phyloP scores from a whole-genome alignment of 2,329 filamentous ascomycete species.

The Endothia cerciana region DNA sequence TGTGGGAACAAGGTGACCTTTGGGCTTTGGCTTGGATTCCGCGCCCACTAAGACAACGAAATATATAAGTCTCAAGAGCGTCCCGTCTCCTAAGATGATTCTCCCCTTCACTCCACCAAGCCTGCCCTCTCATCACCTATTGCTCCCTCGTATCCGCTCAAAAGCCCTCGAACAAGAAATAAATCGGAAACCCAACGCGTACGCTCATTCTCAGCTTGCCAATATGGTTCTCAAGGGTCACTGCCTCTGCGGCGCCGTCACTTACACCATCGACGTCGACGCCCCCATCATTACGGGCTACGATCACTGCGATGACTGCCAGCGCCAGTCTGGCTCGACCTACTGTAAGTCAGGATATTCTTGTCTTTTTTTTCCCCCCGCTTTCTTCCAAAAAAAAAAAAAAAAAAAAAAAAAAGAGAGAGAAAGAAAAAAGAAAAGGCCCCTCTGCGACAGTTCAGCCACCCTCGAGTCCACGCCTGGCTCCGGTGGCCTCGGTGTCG shows the following conservation, averaged over 20 bases:
- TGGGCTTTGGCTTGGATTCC: background rate
- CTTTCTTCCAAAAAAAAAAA: background rate
- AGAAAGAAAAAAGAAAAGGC: no score
- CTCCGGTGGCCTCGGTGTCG: conserved; percentile 12
- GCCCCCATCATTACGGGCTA: conserved; percentile 61
- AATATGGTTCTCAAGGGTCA: conserved; percentile 70
- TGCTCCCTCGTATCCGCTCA: background rate
- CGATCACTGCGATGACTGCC: conserved; percentile 75
- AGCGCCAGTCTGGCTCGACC: conserved; percentile 70
- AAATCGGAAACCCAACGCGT: background rate
- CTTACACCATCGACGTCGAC: conserved; percentile 64
- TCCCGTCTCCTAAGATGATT: background rate
- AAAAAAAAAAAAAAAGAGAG: no score
- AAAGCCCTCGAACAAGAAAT: background rate
- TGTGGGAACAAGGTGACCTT: background rate
- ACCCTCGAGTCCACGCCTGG: background rate
- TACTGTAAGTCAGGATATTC: conserved; percentile 56
- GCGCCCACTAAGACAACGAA: background rate
- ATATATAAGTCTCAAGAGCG: background rate
- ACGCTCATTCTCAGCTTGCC: conserved; percentile 29
- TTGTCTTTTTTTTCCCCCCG: background rate
- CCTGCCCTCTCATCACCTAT: background rate
- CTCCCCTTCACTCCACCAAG: background rate
- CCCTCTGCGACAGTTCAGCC: no score
- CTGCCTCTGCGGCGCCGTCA: conserved; percentile 73